Evolutionary conservation across 257 asterid species (phyloP), one percentile per base, ranked within the genome.

Genomic region (Knoxia roxburghii): DNA sequence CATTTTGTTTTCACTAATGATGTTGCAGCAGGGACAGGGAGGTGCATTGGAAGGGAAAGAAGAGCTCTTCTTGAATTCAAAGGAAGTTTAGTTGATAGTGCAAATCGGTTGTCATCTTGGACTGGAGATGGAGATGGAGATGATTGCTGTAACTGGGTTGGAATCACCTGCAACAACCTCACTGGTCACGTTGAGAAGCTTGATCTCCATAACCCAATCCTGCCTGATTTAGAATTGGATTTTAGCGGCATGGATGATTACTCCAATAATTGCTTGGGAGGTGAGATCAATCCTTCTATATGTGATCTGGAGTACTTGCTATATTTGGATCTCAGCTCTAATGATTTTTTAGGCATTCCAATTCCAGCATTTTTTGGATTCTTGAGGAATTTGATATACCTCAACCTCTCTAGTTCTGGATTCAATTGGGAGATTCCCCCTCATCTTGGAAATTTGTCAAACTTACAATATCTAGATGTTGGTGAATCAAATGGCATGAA

Each of bases 251-350:
- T n/a, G 1, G 60, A 4, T 33, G 24, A 26, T 56, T 57, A 4
- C 2, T 50, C 51, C 13, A 23, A 26, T 18, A 13, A 26, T 1
- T 37, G 21, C 39, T 50, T 72, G 61, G 69, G 72, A 68, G 81
- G 78, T 26, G 61, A 68, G 65, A 32, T 77, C 17, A 73, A 56
- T 59, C 54, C 60, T 50, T 68, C 78, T 51, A 32, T 73, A 33
- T 52, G 69, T 13, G 43, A 56, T 41, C 48, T 76, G 26, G 33
- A 33, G 32, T 18, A 66, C 21, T 63, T 73, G 45, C 41, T 40
- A 64, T 68, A 57, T 54, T 58, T 79, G 18, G 76, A 79, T 60
- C 76, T 76, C 20, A 77, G 84, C 43, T 62, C 41, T 27, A 69
- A 76, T 40, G 61, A 56, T 48, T 76, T 76, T 26, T 26, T n/a